Percentiles rank a stretch among this genome's conserved stretches.
These are phyloP conservation scores for Rossbeevera mucosa DNA, from an alignment of 768 basidiomycete species.

Conservation along the genomic window DNA sequence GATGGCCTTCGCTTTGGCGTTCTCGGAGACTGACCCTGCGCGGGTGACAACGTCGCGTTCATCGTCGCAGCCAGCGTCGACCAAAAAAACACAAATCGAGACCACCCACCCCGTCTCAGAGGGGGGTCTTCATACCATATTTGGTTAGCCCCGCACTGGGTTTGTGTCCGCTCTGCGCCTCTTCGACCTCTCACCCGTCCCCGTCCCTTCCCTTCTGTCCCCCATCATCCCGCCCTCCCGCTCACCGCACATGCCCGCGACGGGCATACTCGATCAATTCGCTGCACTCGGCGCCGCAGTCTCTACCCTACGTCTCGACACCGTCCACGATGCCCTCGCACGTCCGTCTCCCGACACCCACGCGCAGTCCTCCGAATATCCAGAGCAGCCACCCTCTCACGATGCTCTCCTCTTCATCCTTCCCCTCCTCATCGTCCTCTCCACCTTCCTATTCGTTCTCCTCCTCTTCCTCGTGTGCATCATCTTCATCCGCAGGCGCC, in stretches of 20 bases:
- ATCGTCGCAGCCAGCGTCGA: slow-evolving; percentile 26
- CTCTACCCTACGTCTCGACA: slow-evolving; percentile 4
- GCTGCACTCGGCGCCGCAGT: background rate
- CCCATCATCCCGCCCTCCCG: background rate
- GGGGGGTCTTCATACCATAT: slow-evolving; percentile 18
- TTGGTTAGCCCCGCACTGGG: slow-evolving; percentile 7
- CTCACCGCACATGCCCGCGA: slow-evolving; percentile 2
- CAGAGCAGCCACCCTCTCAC: slow-evolving; percentile 31
- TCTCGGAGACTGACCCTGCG: slow-evolving; percentile 40
- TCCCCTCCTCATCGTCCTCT: slow-evolving; percentile 89
- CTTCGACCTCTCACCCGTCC: background rate
- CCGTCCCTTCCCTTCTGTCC: background rate
- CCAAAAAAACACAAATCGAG: background rate
- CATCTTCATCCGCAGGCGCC: slow-evolving; percentile 72
- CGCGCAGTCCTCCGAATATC: slow-evolving; percentile 10
- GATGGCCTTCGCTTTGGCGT: slow-evolving; percentile 52
- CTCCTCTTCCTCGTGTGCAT: slow-evolving; percentile 88
- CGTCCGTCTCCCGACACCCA: slow-evolving; percentile 3
- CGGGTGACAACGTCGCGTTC: slow-evolving; percentile 48
- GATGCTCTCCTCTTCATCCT: slow-evolving; percentile 84
- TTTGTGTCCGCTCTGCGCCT: slow-evolving; percentile 10
- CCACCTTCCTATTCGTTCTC: slow-evolving; percentile 88
- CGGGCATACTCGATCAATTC: slow-evolving; percentile 4
- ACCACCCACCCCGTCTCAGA: slow-evolving; percentile 1
- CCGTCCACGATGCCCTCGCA: slow-evolving; percentile 1